phyloP scores from a whole-genome alignment of 176 grass and related monocot genomes.

The Themeda triandra region DNA sequence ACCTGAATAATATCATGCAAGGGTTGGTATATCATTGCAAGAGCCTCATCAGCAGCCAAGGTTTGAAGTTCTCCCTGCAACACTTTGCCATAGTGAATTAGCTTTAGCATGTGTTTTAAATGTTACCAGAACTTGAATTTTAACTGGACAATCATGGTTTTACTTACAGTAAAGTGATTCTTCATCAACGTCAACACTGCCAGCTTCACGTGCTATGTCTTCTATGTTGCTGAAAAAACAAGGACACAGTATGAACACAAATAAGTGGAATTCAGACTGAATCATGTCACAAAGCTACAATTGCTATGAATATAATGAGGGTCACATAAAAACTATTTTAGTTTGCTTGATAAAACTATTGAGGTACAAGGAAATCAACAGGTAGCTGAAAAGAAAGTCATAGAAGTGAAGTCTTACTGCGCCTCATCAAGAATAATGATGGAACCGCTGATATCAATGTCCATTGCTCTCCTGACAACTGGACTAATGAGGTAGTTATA shows the following conservation, averaged over 20 bases:
- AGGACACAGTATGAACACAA: conserved; percentile 17
- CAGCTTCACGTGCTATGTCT: conserved; percentile 84
- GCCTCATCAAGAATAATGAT: conserved; percentile 96
- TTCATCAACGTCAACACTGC: conserved; percentile 77
- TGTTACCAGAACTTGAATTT: background rate
- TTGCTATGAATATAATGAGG: background rate
- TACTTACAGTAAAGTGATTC: conserved; percentile 66
- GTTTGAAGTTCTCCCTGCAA: conserved; percentile 57
- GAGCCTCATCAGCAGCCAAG: conserved; percentile 49
- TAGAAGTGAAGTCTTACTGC: conserved; percentile 61
- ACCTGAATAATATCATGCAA: conserved; percentile 78
- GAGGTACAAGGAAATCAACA: conserved; percentile 6
- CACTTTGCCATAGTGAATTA: conserved; percentile 37
- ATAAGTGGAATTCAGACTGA: background rate
- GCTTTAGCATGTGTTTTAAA: conserved; percentile 23
- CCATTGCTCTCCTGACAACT: conserved; percentile 92
- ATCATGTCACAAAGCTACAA: background rate
- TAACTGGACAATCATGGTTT: conserved; percentile 17
- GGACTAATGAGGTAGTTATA: conserved; percentile 96
- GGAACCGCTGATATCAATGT: conserved; percentile 78
- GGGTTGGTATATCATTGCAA: conserved; percentile 75
- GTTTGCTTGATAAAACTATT: background rate
- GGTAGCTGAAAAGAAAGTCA: background rate
- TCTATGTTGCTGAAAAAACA: conserved; percentile 79
- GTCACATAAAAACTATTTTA: background rate